phyloP scores from a whole-genome alignment of 2,329 filamentous ascomycete species.

The Microcyclospora pomicola region DNA sequence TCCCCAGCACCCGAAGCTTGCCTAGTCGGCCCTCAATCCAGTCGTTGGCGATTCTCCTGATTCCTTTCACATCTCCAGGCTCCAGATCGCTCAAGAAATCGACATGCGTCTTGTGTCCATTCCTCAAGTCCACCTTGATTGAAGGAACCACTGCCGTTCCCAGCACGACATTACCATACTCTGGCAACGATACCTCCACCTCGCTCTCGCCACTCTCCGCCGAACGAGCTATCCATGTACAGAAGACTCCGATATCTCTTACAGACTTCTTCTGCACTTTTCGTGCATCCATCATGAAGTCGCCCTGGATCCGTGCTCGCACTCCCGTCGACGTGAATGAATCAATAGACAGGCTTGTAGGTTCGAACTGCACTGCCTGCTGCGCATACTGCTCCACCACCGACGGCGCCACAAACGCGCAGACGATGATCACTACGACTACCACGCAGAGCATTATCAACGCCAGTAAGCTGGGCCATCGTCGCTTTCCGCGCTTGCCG shows the following conservation, averaged over 20 bases:
- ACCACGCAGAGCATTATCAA: slow-evolving; percentile 50
- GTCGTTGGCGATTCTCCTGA: slow-evolving; percentile 71
- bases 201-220: slow-evolving; percentile 60
- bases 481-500: slow-evolving; percentile 29
- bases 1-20: slow-evolving; percentile 56
- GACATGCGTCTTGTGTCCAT: slow-evolving; percentile 62
- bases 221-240: slow-evolving; percentile 66
- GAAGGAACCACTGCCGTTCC: slow-evolving; percentile 66
- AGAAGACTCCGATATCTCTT: slow-evolving; percentile 60
- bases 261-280: slow-evolving; percentile 58
- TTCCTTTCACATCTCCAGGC: slow-evolving; percentile 61
- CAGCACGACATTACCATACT: slow-evolving; percentile 63
- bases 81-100: slow-evolving; percentile 66
- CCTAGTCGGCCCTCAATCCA: slow-evolving; percentile 71
- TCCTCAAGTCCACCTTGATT: slow-evolving; percentile 60
- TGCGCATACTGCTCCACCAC: slow-evolving; percentile 76
- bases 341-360: slow-evolving; percentile 71
- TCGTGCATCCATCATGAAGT: slow-evolving; percentile 65
- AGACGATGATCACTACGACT: slow-evolving; percentile 54
- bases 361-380: slow-evolving; percentile 66
- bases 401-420: slow-evolving; percentile 70
- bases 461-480: slow-evolving; percentile 70
- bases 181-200: slow-evolving; percentile 66
- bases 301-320: slow-evolving; percentile 64
- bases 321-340: slow-evolving; percentile 70